Base-by-base conservation (phyloP, 805 yeast genomes). In the Saturnispora sekii region DNA sequence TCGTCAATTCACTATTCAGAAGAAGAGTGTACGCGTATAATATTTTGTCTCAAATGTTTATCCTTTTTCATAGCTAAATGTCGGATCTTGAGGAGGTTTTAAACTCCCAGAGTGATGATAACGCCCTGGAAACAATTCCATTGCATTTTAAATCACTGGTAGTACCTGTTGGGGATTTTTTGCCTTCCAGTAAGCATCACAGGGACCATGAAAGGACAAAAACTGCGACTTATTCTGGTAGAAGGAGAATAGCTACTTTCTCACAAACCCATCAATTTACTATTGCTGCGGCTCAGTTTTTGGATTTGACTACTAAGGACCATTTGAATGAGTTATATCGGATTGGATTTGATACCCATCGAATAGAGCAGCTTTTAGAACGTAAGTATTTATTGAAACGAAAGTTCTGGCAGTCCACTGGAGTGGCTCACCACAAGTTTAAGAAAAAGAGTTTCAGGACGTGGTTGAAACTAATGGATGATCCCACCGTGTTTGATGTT, bases 211-310 rank as follows among this genome's bases (percentile, higher is more conserved):
- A 21, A 21, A 3, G 7, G 26, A 8, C 8, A 21, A 21, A 21
- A 21, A 21, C 8, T 21, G 2, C 26, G 2, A 21, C 8, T 21
- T 21, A 21, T 21, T 21, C 26, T 21, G 26, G 2, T 2, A 53
- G 43, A 32, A 48, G 59, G 17, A 51, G 63, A 35, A 36, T 44
- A 11, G 57, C 51, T 41, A 54, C 53, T 5, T 65, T 63, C 40
- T 45, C 54, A 18, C 65, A 63, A 40, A 49, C 64, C 9, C 67
- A 65, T 47, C 61, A 61, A 9, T 64, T 58, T 43, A 62, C 66
- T 0, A 59, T 60, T 1, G 62, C 62, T 47, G 53, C 65, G 1
- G 62, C 67, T 0, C 62, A 56, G 18, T 62, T 59, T 41, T 47
- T 65, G 17, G 52, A 51, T 17, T 45, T 65, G 9, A 55, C 64